Conservation (phyloP, 1,284 basidiomycete genomes). For the Phellopilus nigrolimitatus region DNA sequence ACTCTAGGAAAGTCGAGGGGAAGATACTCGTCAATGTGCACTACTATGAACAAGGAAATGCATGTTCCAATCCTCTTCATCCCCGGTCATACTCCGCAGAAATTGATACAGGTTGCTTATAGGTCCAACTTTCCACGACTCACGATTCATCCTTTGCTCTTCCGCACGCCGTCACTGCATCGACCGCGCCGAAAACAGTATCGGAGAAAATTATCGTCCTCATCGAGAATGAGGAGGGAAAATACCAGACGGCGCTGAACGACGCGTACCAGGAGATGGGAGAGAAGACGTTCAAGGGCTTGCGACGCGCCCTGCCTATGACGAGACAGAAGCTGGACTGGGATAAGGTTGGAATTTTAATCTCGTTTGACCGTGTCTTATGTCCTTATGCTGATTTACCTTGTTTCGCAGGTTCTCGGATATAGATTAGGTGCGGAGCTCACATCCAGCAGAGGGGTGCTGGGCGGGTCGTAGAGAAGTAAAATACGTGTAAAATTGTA, state of each 20-base stretch:
- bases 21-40: slow-evolving; percentile 81
- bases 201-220: slow-evolving; percentile 75
- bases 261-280: slow-evolving; percentile 82
- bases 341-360: slow-evolving; percentile 70
- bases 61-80: slow-evolving; percentile 32
- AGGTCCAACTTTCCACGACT: slow-evolving; percentile 86
- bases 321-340: slow-evolving; percentile 93
- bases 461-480: slow-evolving; percentile 32
- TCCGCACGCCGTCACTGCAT: slow-evolving; percentile 49
- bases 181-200: slow-evolving; percentile 46
- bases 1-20: slow-evolving; percentile 51
- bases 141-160: slow-evolving; percentile 64
- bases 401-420: slow-evolving; percentile 55
- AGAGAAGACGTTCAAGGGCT: slow-evolving; percentile 87
- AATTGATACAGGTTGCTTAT: slow-evolving; percentile 13
- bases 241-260: slow-evolving; percentile 72
- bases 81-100: slow-evolving; percentile 1
- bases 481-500: not conserved
- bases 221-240: slow-evolving; percentile 73
- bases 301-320: slow-evolving; percentile 83
- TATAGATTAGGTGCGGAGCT: slow-evolving; percentile 86
- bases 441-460: slow-evolving; percentile 61
- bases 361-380: not conserved
- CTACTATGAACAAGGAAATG: slow-evolving; percentile 96
- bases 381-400: not conserved